Conservation (phyloP, 441 rosid species). For the Gossypium gossypioides region DNA sequence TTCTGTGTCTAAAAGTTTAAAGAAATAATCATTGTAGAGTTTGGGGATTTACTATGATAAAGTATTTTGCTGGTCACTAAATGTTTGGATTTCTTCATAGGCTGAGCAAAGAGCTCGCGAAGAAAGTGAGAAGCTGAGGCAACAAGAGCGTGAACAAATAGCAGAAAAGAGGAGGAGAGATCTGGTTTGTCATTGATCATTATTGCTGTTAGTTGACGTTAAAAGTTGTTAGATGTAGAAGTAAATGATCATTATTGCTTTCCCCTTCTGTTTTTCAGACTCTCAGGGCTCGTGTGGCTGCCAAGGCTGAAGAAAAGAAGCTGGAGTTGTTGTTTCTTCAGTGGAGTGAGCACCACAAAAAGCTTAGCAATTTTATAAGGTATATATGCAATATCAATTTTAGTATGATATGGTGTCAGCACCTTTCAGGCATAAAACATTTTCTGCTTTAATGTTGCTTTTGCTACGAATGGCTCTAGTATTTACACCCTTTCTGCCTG, state of each 20-base stretch:
- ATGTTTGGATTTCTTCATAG: conserved; percentile 21
- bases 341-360: conserved; percentile 70
- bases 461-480: background rate
- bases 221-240: background rate
- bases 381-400: conserved; percentile 13
- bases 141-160: conserved; percentile 14
- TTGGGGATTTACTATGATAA: background rate
- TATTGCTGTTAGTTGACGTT: background rate
- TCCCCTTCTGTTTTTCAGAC: conserved; percentile 31
- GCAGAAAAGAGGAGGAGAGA: conserved; percentile 37
- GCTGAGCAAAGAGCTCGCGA: conserved; percentile 41
- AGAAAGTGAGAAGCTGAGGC: conserved; percentile 20
- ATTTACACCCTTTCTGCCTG: conserved; percentile 11
- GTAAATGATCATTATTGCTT: background rate
- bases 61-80: background rate
- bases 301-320: conserved; percentile 74
- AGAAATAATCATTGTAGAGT: background rate
- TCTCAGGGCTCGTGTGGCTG: conserved; percentile 84
- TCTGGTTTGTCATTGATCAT: conserved; percentile 47
- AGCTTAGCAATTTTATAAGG: conserved; percentile 89
- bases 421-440: background rate
- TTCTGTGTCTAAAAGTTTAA: background rate
- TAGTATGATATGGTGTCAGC: background rate
- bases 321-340: conserved; percentile 51
- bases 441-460: background rate